A percentile compares a stretch with the other conserved stretches of the same genome.
phyloP scores from a whole-genome alignment of 2,329 filamentous ascomycete species.

The Aspergillus pseudoterreus region DNA sequence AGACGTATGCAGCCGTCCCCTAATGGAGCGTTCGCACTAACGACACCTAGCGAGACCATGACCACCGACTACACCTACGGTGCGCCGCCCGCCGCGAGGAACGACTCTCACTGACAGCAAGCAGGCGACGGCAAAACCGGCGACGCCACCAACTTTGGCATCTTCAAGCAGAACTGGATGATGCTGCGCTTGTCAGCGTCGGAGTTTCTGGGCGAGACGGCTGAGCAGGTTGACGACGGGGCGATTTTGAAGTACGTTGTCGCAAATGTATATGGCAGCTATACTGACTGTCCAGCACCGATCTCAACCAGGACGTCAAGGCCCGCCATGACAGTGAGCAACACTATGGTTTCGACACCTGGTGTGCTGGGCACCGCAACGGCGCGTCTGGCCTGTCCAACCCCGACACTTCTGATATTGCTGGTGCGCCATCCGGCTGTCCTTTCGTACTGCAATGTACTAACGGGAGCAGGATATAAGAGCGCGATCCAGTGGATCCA shows the following conservation, averaged over 20 bases:
- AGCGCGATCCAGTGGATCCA: constrained; percentile 27
- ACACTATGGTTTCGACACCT: constrained; percentile 18
- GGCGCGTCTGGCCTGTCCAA: constrained; percentile 17
- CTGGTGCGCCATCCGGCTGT: constrained; percentile 10
- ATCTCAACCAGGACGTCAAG: constrained; percentile 17
- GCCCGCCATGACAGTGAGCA: constrained; percentile 21
- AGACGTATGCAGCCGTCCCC: constrained; percentile 12
- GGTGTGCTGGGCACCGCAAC: constrained; percentile 23
- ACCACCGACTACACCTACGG: constrained; percentile 21
- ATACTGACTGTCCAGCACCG: constrained; percentile 5
- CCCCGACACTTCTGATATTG: constrained; percentile 19
- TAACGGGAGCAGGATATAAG: constrained; percentile 18
- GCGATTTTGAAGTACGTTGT: constrained; percentile 23
- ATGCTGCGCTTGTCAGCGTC: constrained; percentile 25
- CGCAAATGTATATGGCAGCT: not conserved
- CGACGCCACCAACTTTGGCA: constrained; percentile 28
- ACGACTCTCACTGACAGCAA: not conserved
- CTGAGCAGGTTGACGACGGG: constrained; percentile 21
- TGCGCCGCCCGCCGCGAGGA: not conserved
- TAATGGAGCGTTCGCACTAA: not conserved
- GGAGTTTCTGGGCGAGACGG: constrained; percentile 19
- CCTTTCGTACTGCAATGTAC: not conserved
- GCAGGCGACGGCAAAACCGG: constrained; percentile 27
- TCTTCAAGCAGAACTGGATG: constrained; percentile 32
- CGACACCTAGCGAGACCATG: constrained; percentile 15